These are phyloP conservation scores for Fusarium oxysporum DNA, from an alignment of 2,329 filamentous ascomycete species.

Conservation along the genomic window DNA sequence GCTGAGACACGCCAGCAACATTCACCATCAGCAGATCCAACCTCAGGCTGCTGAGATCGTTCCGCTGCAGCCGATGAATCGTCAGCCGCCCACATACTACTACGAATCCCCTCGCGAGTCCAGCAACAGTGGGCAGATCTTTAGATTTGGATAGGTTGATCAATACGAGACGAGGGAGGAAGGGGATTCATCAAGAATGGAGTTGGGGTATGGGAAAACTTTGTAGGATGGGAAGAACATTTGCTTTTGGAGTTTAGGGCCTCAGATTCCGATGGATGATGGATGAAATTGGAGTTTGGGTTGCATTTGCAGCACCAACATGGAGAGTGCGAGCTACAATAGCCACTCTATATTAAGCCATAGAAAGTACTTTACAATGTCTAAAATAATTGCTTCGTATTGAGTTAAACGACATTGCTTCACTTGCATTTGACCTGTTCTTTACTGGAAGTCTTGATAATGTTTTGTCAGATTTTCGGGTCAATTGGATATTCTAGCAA, in stretches of 20 bases:
- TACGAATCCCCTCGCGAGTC: not conserved
- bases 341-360: not conserved
- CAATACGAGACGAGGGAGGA: not conserved
- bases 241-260: not conserved
- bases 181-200: not conserved
- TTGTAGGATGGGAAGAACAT: not conserved
- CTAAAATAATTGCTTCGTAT: not conserved
- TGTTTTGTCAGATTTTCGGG: not conserved
- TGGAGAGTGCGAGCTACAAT: not conserved
- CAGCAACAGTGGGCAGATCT: not conserved
- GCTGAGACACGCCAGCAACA: not conserved
- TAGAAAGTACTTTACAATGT: not conserved
- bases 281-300: conserved; percentile 9
- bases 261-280: not conserved
- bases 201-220: not conserved
- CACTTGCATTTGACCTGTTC: not conserved
- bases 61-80: not conserved
- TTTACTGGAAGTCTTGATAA: not conserved
- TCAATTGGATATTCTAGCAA: not conserved
- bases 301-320: not conserved
- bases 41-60: not conserved
- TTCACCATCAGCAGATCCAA: not conserved
- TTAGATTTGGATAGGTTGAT: not conserved
- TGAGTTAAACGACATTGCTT: not conserved
- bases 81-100: not conserved